phyloP scores from a whole-genome alignment of 1,284 basidiomycete species.

The Ustilago bromivora region DNA sequence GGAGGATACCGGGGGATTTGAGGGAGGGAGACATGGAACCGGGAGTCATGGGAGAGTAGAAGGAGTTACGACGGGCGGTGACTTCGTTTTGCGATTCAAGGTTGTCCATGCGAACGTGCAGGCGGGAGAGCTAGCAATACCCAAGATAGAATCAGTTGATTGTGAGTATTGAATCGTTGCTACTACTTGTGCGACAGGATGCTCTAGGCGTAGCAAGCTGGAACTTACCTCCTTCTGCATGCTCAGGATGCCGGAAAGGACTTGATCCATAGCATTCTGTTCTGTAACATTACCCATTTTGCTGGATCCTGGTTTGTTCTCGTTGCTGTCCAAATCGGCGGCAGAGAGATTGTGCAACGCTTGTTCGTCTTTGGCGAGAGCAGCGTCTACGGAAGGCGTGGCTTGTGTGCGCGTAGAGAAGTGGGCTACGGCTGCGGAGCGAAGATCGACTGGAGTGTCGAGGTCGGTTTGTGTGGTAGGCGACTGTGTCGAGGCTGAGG shows the following conservation, averaged over 20 bases:
- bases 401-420: constrained; percentile 1
- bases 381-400: constrained; percentile 8
- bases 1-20: constrained; percentile 43
- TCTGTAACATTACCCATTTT: constrained; percentile 41
- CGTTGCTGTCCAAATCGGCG: constrained; percentile 12
- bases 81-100: constrained; percentile 48
- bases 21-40: constrained; percentile 46
- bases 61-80: constrained; percentile 40
- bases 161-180: not conserved
- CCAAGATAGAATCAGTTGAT: not conserved
- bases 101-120: constrained; percentile 58
- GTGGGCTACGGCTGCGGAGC: constrained; percentile 10
- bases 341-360: constrained; percentile 28
- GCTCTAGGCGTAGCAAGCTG: not conserved
- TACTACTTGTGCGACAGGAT: not conserved
- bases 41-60: constrained; percentile 32
- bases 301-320: not conserved
- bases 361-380: constrained; percentile 17
- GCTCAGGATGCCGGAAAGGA: constrained; percentile 59
- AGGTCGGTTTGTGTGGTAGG: constrained; percentile 33
- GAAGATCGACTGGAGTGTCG: constrained; percentile 9
- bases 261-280: constrained; percentile 51
- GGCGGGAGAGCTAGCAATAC: constrained; percentile 46
- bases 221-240: constrained; percentile 64
- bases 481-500: constrained; percentile 13